Percentiles rank a stretch among this genome's conserved stretches.
Conservation (phyloP, 257 asterid species). For the Solanum raphanifolium region DNA sequence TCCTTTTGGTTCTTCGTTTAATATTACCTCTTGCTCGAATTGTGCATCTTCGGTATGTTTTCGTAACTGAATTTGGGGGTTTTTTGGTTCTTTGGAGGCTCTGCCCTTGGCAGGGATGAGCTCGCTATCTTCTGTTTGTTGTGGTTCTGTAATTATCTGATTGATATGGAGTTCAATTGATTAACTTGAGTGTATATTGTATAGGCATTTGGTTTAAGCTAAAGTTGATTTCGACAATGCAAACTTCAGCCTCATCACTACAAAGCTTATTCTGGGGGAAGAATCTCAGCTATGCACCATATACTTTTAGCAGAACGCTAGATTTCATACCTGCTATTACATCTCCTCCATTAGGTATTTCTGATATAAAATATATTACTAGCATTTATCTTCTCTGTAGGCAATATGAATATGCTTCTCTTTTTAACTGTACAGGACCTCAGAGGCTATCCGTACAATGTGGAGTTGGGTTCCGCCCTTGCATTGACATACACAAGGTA, state of each 20-base stretch:
- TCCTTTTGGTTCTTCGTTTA: too few relatives aligned
- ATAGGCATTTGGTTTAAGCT: constrained; percentile 4
- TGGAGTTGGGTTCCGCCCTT: constrained; percentile 79
- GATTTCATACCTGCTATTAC: constrained; percentile 21
- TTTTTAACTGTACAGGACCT: constrained; percentile 29
- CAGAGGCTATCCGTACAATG: constrained; percentile 38
- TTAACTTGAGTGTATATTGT: background rate
- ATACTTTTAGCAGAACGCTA: constrained; percentile 16
- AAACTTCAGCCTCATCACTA: constrained; percentile 14
- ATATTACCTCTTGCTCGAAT: too few relatives aligned
- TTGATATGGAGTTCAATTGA: background rate
- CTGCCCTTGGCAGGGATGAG: too few relatives aligned
- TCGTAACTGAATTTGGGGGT: too few relatives aligned
- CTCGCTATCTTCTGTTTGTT: background rate
- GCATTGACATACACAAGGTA: constrained; percentile 98
- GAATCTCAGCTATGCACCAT: constrained; percentile 9
- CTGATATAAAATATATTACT: background rate
- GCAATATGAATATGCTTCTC: background rate
- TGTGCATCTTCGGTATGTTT: too few relatives aligned
- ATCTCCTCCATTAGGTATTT: constrained; percentile 23
- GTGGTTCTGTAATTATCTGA: background rate
- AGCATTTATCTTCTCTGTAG: background rate
- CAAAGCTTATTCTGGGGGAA: constrained; percentile 8
- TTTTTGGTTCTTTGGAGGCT: too few relatives aligned
- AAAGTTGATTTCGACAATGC: constrained; percentile 31